A percentile compares a stretch with the other conserved stretches of the same genome.
These are phyloP conservation scores for Malus sieversii DNA, from an alignment of 306 rosid species.

Conservation along the genomic window DNA sequence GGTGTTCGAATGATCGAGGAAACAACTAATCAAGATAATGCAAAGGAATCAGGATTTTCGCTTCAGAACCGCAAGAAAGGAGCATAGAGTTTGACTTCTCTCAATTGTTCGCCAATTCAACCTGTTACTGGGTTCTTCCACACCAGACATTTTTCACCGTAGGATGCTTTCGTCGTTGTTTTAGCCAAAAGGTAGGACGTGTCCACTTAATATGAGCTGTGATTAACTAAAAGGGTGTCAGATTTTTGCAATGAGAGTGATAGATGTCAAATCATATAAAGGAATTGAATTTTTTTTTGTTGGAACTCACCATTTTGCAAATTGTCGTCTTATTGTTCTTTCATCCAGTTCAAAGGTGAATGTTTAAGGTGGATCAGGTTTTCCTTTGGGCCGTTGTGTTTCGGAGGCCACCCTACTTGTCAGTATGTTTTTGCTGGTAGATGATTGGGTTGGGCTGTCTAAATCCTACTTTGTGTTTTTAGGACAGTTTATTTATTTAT, in stretches of 20 bases:
- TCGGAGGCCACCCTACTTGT: no score
- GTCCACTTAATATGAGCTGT: slow-evolving; percentile 6
- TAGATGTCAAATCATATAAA: background rate
- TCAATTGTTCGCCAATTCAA: background rate
- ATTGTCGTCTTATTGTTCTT: background rate
- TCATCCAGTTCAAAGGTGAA: background rate
- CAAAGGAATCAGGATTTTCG: slow-evolving; percentile 41
- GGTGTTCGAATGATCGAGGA: slow-evolving; percentile 10
- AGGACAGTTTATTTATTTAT: no score
- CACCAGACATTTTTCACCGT: background rate
- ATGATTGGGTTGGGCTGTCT: no score
- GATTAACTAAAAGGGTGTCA: background rate
- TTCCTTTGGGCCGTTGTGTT: background rate
- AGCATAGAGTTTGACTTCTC: slow-evolving; percentile 16
- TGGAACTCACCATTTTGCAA: background rate
- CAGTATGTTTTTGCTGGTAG: no score
- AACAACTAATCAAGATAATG: slow-evolving; percentile 6
- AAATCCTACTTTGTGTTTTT: no score
- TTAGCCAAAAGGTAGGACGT: background rate
- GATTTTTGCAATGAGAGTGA: background rate
- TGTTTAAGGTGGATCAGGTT: background rate
- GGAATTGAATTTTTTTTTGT: background rate
- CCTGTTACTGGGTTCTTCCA: background rate
- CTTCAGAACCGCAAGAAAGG: slow-evolving; percentile 50
- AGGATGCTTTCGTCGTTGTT: background rate